Evolutionary conservation across 352 stramenopile species (phyloP).

Genomic region (Phytophthora capsici): DNA sequence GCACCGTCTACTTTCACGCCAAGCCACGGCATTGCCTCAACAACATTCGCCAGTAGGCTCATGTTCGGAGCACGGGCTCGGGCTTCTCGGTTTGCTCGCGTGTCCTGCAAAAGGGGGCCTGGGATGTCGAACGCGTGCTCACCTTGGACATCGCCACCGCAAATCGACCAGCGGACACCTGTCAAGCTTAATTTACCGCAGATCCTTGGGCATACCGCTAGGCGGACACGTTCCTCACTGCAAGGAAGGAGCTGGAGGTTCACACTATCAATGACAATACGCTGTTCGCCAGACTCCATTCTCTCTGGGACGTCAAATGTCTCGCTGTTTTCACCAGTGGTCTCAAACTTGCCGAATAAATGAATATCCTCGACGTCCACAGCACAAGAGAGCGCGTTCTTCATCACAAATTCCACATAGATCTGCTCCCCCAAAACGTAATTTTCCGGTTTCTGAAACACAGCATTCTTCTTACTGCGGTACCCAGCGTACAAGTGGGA

Average conservation of each 20-base stretch:
- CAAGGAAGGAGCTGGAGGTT: conserved; percentile 79
- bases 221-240: conserved; percentile 75
- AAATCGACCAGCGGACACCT: conserved; percentile 86
- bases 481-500: conserved; percentile 61
- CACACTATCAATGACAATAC: conserved; percentile 69
- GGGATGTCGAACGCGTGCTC: conserved; percentile 86
- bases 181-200: conserved; percentile 66
- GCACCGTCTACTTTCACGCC: conserved; percentile 66
- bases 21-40: conserved; percentile 83
- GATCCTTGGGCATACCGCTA: conserved; percentile 67
- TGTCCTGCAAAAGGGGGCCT: conserved; percentile 82
- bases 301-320: conserved; percentile 60
- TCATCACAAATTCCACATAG: conserved; percentile 90
- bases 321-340: conserved; percentile 21
- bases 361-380: conserved; percentile 86
- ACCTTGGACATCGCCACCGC: conserved; percentile 77
- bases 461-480: conserved; percentile 56
- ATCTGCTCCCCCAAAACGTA: conserved; percentile 81
- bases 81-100: conserved; percentile 71
- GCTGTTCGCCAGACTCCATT: conserved; percentile 26
- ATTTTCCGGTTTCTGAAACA: conserved; percentile 54
- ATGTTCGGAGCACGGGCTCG: conserved; percentile 78
- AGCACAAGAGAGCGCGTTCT: conserved; percentile 84
- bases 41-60: conserved; percentile 75
- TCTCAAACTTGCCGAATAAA: conserved; percentile 79